phyloP scores from a whole-genome alignment of 169 alveolate genomes.

The Cryptosporidium ubiquitum region DNA sequence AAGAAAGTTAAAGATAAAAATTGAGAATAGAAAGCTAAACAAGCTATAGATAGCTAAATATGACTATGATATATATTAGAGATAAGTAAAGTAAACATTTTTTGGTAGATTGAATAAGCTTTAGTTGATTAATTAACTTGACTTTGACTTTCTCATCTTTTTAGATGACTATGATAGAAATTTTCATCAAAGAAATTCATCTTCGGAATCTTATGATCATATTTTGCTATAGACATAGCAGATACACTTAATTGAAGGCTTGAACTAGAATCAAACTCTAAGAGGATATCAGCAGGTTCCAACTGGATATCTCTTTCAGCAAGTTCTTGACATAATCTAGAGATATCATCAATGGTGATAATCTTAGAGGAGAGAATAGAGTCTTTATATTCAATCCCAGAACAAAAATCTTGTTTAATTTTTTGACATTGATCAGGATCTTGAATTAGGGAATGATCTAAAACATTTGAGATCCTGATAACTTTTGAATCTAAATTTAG shows the following conservation, averaged over 20 bases:
- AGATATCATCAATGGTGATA: conserved; percentile 6
- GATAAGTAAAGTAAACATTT: not conserved
- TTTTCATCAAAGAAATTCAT: conserved; percentile 17
- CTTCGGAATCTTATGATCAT: conserved; percentile 1
- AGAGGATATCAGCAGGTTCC: conserved; percentile 33
- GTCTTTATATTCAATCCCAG: conserved; percentile 19
- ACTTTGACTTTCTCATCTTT: not conserved
- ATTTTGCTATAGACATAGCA: not conserved
- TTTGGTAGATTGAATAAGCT: not conserved
- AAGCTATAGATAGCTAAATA: not conserved
- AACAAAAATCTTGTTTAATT: not conserved
- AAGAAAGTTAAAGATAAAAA: conserved; percentile 2
- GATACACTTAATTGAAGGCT: conserved; percentile 41
- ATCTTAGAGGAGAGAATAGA: conserved; percentile 27
- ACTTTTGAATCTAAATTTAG: conserved; percentile 12
- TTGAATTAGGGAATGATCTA: not conserved
- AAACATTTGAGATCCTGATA: not conserved
- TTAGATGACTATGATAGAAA: conserved; percentile 16
- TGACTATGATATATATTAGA: not conserved
- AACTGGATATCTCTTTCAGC: not conserved
- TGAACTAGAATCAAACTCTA: conserved; percentile 24
- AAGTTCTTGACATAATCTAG: not conserved
- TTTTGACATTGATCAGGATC: conserved; percentile 5
- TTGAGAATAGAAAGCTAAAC: conserved; percentile 10
- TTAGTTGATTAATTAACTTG: not conserved